phyloP scores from a whole-genome alignment of 208 protist species.

The Leishmania aethiopica region DNA sequence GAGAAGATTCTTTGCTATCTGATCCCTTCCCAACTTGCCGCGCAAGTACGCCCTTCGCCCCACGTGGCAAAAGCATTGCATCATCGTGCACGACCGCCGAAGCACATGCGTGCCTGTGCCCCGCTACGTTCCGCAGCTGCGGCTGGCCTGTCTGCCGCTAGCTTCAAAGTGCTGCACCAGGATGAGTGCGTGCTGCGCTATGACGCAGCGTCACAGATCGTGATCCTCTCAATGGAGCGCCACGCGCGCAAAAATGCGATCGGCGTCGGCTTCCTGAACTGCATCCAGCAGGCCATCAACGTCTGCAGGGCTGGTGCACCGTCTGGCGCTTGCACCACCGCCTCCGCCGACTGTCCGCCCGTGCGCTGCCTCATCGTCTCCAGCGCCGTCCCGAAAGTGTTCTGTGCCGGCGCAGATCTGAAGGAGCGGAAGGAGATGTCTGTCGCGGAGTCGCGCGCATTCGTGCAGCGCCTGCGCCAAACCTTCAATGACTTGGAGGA shows the following conservation, averaged over 20 bases:
- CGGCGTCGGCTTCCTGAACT: slow-evolving; percentile 42
- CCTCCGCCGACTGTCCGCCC: background rate
- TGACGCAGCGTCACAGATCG: slow-evolving; percentile 32
- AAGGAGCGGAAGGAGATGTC: slow-evolving; percentile 73
- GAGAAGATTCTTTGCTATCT: background rate
- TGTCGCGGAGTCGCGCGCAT: slow-evolving; percentile 56
- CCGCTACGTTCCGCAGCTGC: slow-evolving; percentile 16
- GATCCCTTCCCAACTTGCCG: background rate
- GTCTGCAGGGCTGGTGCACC: slow-evolving; percentile 37
- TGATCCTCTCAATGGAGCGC: slow-evolving; percentile 54
- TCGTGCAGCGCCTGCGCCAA: slow-evolving; percentile 68
- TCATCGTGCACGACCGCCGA: background rate
- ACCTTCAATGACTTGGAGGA: slow-evolving; percentile 81
- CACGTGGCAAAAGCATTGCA: no score
- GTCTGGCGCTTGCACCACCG: background rate
- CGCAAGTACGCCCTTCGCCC: background rate
- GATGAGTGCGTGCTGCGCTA: slow-evolving; percentile 50
- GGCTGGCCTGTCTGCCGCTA: slow-evolving; percentile 3
- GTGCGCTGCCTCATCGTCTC: slow-evolving; percentile 69
- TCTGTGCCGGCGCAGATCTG: slow-evolving; percentile 82
- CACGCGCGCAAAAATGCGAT: slow-evolving; percentile 65
- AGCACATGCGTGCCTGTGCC: slow-evolving; percentile 15
- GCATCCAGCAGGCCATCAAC: slow-evolving; percentile 45
- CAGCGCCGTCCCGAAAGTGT: slow-evolving; percentile 70
- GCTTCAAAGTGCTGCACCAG: slow-evolving; percentile 27